Evolutionary conservation across 164 flowering plant species (phyloP).

Genomic region (Aristolochia fimbriata): DNA sequence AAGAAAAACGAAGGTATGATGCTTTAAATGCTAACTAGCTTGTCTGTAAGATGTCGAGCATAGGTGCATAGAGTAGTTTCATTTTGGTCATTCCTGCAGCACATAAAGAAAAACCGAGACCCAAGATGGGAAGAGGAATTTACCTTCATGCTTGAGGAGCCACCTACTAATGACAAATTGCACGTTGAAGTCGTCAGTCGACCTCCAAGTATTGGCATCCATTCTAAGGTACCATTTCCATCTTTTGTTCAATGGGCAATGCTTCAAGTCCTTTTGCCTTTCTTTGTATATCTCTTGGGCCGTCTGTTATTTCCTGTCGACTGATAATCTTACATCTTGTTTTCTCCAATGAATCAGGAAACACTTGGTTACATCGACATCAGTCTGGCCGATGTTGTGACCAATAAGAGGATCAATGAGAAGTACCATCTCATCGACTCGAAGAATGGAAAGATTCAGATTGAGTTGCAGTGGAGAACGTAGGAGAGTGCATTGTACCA

Average conservation of each 20-base stretch:
- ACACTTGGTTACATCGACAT: slow-evolving; percentile 68
- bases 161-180: slow-evolving; percentile 55
- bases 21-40: too few relatives aligned
- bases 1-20: slow-evolving; percentile 63
- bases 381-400: slow-evolving; percentile 62
- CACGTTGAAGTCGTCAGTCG: slow-evolving; percentile 68
- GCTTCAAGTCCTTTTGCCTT: too few relatives aligned
- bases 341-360: slow-evolving; percentile 34
- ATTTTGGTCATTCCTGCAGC: slow-evolving; percentile 19
- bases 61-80: too few relatives aligned
- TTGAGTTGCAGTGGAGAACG: slow-evolving; percentile 92
- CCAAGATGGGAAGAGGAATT: slow-evolving; percentile 92
- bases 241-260: too few relatives aligned
- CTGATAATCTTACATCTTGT: background rate
- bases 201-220: slow-evolving; percentile 59
- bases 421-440: slow-evolving; percentile 90
- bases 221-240: slow-evolving; percentile 55
- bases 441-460: slow-evolving; percentile 71
- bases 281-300: background rate
- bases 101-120: slow-evolving; percentile 67
- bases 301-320: background rate
- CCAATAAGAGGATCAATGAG: slow-evolving; percentile 74
- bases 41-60: too few relatives aligned
- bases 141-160: slow-evolving; percentile 52
- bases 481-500: slow-evolving; percentile 14